Evolutionary conservation across 495 filamentous ascomycete genomes (phyloP).

Genomic region (Tetracladium marchalianum): DNA sequence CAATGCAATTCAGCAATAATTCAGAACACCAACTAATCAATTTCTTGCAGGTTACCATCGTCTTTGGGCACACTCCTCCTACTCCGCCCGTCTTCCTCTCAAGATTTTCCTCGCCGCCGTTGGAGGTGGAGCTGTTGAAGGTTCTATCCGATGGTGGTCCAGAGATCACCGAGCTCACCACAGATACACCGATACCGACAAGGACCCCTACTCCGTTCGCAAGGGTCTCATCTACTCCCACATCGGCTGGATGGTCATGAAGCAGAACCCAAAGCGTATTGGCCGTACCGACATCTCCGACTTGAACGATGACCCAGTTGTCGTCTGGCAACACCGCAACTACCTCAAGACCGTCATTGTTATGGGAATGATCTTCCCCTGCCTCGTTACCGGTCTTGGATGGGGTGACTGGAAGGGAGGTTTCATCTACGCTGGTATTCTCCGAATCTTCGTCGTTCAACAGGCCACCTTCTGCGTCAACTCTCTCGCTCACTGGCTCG

Average conservation of each 20-base stretch:
- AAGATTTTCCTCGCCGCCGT: conserved; percentile 87
- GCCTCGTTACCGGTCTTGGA: conserved; percentile 70
- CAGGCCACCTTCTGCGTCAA: conserved; percentile 99
- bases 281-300: conserved; percentile 96
- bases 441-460: conserved; percentile 96
- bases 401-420: conserved; percentile 90
- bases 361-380: conserved; percentile 84
- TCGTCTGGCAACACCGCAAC: conserved; percentile 90
- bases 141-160: conserved; percentile 96
- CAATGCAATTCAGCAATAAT: not conserved
- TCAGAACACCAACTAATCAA: not conserved
- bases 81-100: conserved; percentile 79
- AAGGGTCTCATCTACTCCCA: conserved; percentile 97
- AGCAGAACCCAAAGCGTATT: conserved; percentile 87
- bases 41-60: conserved; percentile 62
- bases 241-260: conserved; percentile 88
- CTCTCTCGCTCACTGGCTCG: conserved; percentile 97
- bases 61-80: conserved; percentile 92
- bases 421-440: conserved; percentile 90
- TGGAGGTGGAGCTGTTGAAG: conserved; percentile 92
- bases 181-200: conserved; percentile 97
- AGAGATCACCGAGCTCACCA: conserved; percentile 95
- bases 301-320: conserved; percentile 88
- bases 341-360: conserved; percentile 81
- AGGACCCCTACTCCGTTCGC: conserved; percentile 97